Evolutionary conservation across 2,329 filamentous ascomycete genomes (phyloP), one percentile per base, ranked within the genome.

Genomic region (Microsporum ferrugineum): DNA sequence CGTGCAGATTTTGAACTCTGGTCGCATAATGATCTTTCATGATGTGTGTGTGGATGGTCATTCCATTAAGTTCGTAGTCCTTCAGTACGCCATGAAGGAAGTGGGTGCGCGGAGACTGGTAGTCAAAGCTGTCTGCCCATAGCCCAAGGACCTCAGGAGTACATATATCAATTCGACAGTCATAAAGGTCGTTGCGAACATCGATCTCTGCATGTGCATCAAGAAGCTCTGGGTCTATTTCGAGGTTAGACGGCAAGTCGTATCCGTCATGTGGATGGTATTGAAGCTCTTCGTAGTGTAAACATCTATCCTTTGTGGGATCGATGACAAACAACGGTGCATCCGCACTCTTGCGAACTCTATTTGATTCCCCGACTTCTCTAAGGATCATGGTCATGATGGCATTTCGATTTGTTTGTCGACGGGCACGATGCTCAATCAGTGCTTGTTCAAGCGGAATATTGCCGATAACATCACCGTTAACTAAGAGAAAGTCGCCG

Each of bases 121-220:
- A 97, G 73, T 99, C 92, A 69, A 97, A 99, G 71, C 91, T 96
- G 75, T 99, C 94, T 6, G 91, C 94, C 89, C 94, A 99, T 61
- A 97, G 77, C 5, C 91, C 91, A 49, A 97, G 82, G 6, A 96
- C 91, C 70, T 97, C 94, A 0, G 92, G 91, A 0, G 94, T 97
- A 75, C 92, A 97, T 65, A 99, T 97, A 71, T 99, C 94, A 69
- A 99, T 94, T 59, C 89, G 88, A 67, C 90, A 91, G 73, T 99
- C 94, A 64, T 97, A 88, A 62, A 99, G 78, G 74, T 99, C 92
- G 65, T 88, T 84, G 43, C 91, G 85, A 23, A 96, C 80, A 67
- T 95, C 90, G 58, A 96, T 82, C 71, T 95, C 89, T 4, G 82
- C 79, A 66, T 88, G 80, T 57, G 84, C 80, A 59, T 87, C 84